Percentiles rank a stretch among this genome's conserved stretches.
phyloP scores from a whole-genome alignment of 2,329 filamentous ascomycete genomes.

The Alternaria sp. region DNA sequence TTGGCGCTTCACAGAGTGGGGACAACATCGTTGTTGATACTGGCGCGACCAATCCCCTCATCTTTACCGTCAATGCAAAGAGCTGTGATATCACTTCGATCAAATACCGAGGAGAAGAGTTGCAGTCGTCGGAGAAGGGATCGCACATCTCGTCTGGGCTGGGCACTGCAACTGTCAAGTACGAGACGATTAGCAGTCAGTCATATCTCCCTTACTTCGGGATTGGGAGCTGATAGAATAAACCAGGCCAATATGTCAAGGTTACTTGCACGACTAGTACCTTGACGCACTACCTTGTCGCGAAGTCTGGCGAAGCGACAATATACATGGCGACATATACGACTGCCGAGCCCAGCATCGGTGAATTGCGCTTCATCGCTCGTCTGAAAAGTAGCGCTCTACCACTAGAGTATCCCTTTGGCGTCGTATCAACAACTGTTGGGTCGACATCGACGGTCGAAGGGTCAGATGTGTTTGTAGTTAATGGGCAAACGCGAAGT shows the following conservation, averaged over 20 bases:
- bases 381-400: conserved; percentile 60
- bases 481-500: conserved; percentile 69
- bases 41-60: conserved; percentile 43
- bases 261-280: conserved; percentile 67
- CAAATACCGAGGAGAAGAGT: conserved; percentile 65
- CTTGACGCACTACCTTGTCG: conserved; percentile 71
- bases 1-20: conserved; percentile 45
- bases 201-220: conserved; percentile 3
- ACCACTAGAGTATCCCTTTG: conserved; percentile 49
- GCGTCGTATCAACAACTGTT: conserved; percentile 62
- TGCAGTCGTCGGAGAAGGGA: conserved; percentile 62
- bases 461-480: conserved; percentile 61
- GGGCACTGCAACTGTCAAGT: conserved; percentile 65
- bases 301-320: conserved; percentile 66
- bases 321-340: conserved; percentile 67
- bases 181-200: conserved; percentile 41
- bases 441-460: conserved; percentile 63
- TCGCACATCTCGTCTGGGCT: conserved; percentile 69
- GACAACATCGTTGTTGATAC: conserved; percentile 46
- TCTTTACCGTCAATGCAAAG: conserved; percentile 49
- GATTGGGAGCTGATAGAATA: neutral
- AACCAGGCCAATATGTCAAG: conserved; percentile 61
- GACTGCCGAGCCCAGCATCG: conserved; percentile 53
- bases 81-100: conserved; percentile 72
- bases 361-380: conserved; percentile 70